Evolutionary conservation across 1,284 basidiomycete genomes (phyloP).

Genomic region (Prillingera fragicola): DNA sequence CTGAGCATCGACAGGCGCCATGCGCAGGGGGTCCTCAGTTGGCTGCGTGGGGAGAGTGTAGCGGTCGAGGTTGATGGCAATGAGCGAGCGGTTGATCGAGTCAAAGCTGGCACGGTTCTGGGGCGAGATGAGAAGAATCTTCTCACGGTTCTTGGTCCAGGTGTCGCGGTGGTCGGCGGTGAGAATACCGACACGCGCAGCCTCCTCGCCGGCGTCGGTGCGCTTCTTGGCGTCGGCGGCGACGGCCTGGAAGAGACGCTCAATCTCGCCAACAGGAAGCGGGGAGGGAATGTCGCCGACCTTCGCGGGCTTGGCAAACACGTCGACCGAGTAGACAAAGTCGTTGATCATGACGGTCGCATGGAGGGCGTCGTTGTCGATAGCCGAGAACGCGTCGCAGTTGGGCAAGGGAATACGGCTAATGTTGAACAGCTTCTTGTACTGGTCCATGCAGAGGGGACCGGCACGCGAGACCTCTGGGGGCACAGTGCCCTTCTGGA

Average conservation of each 20-base stretch:
- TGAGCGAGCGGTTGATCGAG: constrained; percentile 66
- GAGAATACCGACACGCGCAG: constrained; percentile 64
- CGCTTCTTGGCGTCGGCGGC: constrained; percentile 63
- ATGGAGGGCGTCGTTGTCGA: constrained; percentile 56
- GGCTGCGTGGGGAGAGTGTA: constrained; percentile 48
- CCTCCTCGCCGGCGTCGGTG: constrained; percentile 54
- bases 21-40: constrained; percentile 50
- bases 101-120: constrained; percentile 59
- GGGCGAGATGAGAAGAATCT: constrained; percentile 64
- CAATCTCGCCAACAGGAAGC: constrained; percentile 56
- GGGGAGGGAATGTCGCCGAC: constrained; percentile 37
- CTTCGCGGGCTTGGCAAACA: constrained; percentile 51
- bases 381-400: constrained; percentile 60
- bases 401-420: constrained; percentile 63
- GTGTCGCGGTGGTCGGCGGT: constrained; percentile 74
- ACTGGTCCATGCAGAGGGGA: constrained; percentile 57
- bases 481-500: constrained; percentile 52
- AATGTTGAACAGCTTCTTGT: constrained; percentile 65
- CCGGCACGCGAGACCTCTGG: constrained; percentile 54
- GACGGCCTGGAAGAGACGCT: constrained; percentile 60
- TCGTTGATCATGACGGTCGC: constrained; percentile 71
- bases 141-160: constrained; percentile 76
- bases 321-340: constrained; percentile 74
- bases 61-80: constrained; percentile 61
- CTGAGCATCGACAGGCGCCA: constrained; percentile 64